Evolutionary conservation across 345 rosid genomes (phyloP).

Genomic region (Pseudoturritis turrita): DNA sequence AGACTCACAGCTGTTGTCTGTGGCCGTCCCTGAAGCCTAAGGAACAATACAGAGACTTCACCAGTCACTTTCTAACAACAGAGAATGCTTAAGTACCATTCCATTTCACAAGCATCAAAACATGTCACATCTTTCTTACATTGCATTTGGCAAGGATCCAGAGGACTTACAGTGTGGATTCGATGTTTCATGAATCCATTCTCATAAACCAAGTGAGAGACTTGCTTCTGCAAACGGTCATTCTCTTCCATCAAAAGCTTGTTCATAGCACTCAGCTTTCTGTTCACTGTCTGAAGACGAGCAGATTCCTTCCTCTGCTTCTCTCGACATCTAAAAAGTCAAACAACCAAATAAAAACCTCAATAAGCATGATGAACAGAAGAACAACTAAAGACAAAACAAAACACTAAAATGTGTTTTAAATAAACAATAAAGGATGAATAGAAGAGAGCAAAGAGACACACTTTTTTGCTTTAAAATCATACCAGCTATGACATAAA

Average conservation of each 20-base stretch:
- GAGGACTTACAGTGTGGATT: slow-evolving; percentile 32
- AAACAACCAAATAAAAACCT: not conserved
- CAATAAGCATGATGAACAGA: not conserved
- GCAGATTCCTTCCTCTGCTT: slow-evolving; percentile 98
- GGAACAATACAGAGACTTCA: not conserved
- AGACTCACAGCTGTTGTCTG: slow-evolving; percentile 99
- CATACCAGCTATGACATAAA: slow-evolving; percentile 25
- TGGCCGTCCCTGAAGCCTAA: slow-evolving; percentile 88
- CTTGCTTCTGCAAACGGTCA: slow-evolving; percentile 97
- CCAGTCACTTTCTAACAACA: slow-evolving; percentile 1
- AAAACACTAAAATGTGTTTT: slow-evolving; percentile 2
- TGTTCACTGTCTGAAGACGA: slow-evolving; percentile 92
- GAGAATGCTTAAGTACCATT: not conserved
- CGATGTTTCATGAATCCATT: slow-evolving; percentile 83
- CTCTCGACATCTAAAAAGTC: slow-evolving; percentile 77
- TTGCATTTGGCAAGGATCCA: not conserved
- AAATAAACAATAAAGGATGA: not conserved
- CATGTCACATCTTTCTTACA: not conserved
- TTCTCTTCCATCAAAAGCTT: slow-evolving; percentile 98
- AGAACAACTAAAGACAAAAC: slow-evolving; percentile 18
- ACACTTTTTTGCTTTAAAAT: slow-evolving; percentile 23
- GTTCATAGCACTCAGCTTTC: slow-evolving; percentile 90
- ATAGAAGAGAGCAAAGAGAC: slow-evolving; percentile 14
- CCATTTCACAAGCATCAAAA: not conserved
- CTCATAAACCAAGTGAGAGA: slow-evolving; percentile 89